These are phyloP conservation scores for Fusarium pseudoanthophilum DNA, from an alignment of 2,329 filamentous ascomycete species.

Conservation along the genomic window DNA sequence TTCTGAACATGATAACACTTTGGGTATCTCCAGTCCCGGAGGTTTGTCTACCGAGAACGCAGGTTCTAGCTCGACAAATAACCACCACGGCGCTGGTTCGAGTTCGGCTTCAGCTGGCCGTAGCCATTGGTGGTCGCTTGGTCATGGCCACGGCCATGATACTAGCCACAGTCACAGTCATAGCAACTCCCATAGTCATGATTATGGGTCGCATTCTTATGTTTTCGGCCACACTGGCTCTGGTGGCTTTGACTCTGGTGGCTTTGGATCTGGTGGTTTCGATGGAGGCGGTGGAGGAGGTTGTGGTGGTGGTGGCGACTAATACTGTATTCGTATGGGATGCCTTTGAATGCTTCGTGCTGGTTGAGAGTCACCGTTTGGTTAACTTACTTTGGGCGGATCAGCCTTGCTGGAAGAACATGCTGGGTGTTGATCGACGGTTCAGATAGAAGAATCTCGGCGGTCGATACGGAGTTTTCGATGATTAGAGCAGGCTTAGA, in stretches of 20 bases:
- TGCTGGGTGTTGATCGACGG: fast-evolving
- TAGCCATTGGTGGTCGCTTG: neutral
- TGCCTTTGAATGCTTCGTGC: neutral
- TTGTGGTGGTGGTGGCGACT: neutral
- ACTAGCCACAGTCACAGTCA: neutral
- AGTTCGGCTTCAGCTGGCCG: neutral
- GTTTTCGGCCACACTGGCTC: neutral
- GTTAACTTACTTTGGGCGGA: neutral
- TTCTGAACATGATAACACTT: neutral
- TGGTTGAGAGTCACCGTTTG: neutral
- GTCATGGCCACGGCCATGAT: neutral
- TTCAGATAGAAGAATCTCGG: neutral
- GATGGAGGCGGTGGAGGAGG: neutral
- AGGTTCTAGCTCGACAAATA: neutral
- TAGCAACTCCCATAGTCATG: neutral
- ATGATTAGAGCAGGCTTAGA: neutral
- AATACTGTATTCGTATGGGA: too few species aligned
- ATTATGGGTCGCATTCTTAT: neutral
- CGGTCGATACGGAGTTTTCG: neutral
- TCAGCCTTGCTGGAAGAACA: neutral
- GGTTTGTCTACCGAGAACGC: too few species aligned
- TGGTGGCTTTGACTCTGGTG: neutral
- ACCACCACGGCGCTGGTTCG: neutral
- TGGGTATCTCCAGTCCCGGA: neutral
- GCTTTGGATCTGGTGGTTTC: neutral